Evolutionary conservation across 2,329 filamentous ascomycete species (phyloP).

Genomic region (Xylariomycetidae sp.): DNA sequence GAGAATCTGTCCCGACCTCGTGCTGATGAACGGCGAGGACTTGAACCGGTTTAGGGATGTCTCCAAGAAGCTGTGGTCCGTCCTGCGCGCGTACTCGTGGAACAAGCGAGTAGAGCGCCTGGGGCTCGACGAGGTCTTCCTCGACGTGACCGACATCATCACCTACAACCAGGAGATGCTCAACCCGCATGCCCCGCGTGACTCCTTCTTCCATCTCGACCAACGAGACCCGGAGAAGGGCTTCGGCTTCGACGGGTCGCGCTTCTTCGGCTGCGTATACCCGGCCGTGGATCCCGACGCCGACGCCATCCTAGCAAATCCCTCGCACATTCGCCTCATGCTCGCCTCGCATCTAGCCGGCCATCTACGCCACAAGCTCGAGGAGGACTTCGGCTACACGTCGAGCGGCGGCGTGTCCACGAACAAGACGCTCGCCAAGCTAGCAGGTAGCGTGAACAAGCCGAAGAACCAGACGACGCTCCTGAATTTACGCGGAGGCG

Average conservation of each 20-base stretch:
- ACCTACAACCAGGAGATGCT: slow-evolving; percentile 73
- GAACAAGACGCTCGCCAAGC: slow-evolving; percentile 80
- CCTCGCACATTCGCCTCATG: slow-evolving; percentile 56
- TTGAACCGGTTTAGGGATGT: slow-evolving; percentile 78
- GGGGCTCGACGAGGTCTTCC: slow-evolving; percentile 85
- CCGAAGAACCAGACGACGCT: slow-evolving; percentile 84
- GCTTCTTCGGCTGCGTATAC: slow-evolving; percentile 57
- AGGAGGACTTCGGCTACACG: slow-evolving; percentile 76
- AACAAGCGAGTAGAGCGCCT: slow-evolving; percentile 72
- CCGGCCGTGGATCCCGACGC: slow-evolving; percentile 9
- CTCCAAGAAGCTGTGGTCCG: slow-evolving; percentile 74
- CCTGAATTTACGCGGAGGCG: slow-evolving; percentile 55
- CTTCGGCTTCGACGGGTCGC: slow-evolving; percentile 71
- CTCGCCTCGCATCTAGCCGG: slow-evolving; percentile 78
- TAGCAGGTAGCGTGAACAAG: slow-evolving; percentile 80
- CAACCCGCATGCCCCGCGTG: slow-evolving; percentile 56
- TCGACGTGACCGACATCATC: slow-evolving; percentile 83
- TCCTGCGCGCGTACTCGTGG: slow-evolving; percentile 73
- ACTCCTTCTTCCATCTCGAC: slow-evolving; percentile 78
- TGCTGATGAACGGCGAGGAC: slow-evolving; percentile 84
- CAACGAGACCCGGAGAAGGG: slow-evolving; percentile 70
- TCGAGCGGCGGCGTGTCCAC: slow-evolving; percentile 84
- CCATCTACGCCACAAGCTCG: slow-evolving; percentile 67
- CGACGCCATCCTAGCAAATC: slow-evolving; percentile 22
- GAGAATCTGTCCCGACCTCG: slow-evolving; percentile 73